Base-by-base conservation (phyloP, 148 eudicot species). In the Cornus suecica region DNA sequence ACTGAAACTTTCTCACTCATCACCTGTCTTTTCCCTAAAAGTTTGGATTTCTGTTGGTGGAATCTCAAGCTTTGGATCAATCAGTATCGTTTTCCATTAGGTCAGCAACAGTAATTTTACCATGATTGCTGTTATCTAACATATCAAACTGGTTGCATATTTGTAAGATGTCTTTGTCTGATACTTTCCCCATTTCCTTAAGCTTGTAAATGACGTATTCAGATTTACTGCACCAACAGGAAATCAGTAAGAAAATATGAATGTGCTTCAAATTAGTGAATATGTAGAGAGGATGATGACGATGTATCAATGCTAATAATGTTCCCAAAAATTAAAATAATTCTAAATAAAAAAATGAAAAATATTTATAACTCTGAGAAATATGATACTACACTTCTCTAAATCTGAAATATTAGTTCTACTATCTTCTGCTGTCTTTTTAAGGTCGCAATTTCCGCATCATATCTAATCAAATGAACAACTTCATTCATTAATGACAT, bases 151-250 rank as follows among this genome's bases (percentile, higher is more conserved):
- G 87, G 68, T 79, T 76, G 77, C 89, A 82, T 27, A 88, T 86
- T 34, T 80, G 80, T 18, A 56, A 8, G 41, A 88, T 76, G 56
- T 88, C 90, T 32, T 81, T 79, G 18, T 87, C 85, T 75, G 80
- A 78, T 79, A 89, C 73, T 80, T 80, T 90, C 20, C 94, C 91
- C 91, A 90, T 88, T 81, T 90, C 86, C 77, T 78, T 86, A 11
- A 90, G 91, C 91, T 90, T 88, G 86, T 82, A 87, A 27, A 89
- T 79, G 23, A 90, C 82, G 58, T 84, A 90, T 60, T 90, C 94
- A 0, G 91, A 78, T 77, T 90, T 90, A 77, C 94, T 90, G 91
- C 90, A 84, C 60, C 68, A 66, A 34, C 72, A 75, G 63, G 70
- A 60, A 2, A 32, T 24, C 62, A 54, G 73, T 51, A 9, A 16